Evolutionary conservation across 768 basidiomycete genomes (phyloP), one percentile per base, ranked within the genome.

Genomic region (Lyophyllum shimeji): DNA sequence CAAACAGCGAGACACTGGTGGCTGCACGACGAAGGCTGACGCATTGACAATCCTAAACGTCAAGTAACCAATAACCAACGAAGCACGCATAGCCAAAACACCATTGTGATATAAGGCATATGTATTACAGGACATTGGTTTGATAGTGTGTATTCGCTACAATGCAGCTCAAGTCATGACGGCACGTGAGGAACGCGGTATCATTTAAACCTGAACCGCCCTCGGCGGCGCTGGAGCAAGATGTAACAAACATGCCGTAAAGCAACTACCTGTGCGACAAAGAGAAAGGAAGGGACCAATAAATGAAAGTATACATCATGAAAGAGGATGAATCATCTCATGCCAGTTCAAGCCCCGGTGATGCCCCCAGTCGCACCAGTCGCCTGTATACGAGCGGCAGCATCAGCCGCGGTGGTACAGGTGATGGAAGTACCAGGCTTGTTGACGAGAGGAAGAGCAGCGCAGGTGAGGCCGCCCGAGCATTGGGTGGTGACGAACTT

Each of bases 361-460:
- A 79, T 57, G 23, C 77, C 78, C 21, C 78, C 79, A 20, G 67
- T 70, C 7, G 73, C 74, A 31, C 75, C 77, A 34, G 77, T 74
- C 7, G 69, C 71, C 18, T 70, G 64, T 48, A 82, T 79, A 45
- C 78, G 74, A 11, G 76, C 69, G 17, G 57, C 55, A 13, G 78
- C 77, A 64, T 84, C 83, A 21, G 75, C 70, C 24, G 63, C 27
- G 1, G 80, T 82, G 15, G 74, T 76, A 68, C 83, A 85, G 12
- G 79, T 71, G 57, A 84, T 71, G 6, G 76, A 79, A 8, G 82
- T 83, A 40, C 82, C 83, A 11, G 74, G 53, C 27, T 67, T 72
- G 69, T 82, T 82, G 53, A 84, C 82, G 23, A 85, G 74, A 23
- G 83, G 82, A 46, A 84, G 75, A 4, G 81, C 82, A 27, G 73